Conservation (phyloP, 345 rosid genomes). For the Nasturtium officinale region DNA sequence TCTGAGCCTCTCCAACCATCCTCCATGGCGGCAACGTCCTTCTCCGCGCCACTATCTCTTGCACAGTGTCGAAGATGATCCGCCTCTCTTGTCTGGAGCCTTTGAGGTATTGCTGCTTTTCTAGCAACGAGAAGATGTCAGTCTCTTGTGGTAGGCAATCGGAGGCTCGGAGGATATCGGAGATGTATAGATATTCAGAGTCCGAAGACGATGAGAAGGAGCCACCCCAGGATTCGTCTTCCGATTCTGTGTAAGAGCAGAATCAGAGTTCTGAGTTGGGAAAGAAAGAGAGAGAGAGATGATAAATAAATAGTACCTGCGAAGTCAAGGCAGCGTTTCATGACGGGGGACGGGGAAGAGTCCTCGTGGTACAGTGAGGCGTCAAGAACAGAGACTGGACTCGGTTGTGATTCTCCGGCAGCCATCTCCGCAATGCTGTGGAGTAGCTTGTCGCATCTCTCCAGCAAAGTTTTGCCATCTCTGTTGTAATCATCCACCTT, state of each 20-base stretch:
- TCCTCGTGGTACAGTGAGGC: slow-evolving; percentile 82
- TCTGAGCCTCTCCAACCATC: slow-evolving; percentile 36
- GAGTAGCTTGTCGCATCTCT: slow-evolving; percentile 90
- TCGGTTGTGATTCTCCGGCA: slow-evolving; percentile 72
- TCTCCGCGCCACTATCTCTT: slow-evolving; percentile 59
- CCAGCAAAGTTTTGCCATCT: slow-evolving; percentile 67
- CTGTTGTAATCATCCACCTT: slow-evolving; percentile 57
- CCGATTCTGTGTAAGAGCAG: too few relatives aligned
- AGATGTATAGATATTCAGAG: slow-evolving; percentile 71
- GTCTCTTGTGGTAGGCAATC: slow-evolving; percentile 59
- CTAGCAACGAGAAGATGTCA: slow-evolving; percentile 64
- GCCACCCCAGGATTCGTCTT: slow-evolving; percentile 67
- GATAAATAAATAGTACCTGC: too few relatives aligned
- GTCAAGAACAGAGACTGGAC: slow-evolving; percentile 95
- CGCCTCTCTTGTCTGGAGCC: slow-evolving; percentile 66
- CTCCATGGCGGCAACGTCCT: slow-evolving; percentile 65
- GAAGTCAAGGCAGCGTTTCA: slow-evolving; percentile 77
- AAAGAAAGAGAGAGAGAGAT: background rate
- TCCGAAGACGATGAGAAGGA: slow-evolving; percentile 46
- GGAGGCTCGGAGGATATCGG: slow-evolving; percentile 67
- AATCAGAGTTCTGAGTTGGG: too few relatives aligned
- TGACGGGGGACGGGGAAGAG: slow-evolving; percentile 75
- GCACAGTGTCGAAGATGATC: slow-evolving; percentile 69
- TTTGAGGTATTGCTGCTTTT: slow-evolving; percentile 67
- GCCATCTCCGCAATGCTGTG: slow-evolving; percentile 54